Percentiles rank a stretch among this genome's conserved stretches.
Conservation (phyloP, 2,329 filamentous ascomycete genomes). For the Cryphonectria radicalis region DNA sequence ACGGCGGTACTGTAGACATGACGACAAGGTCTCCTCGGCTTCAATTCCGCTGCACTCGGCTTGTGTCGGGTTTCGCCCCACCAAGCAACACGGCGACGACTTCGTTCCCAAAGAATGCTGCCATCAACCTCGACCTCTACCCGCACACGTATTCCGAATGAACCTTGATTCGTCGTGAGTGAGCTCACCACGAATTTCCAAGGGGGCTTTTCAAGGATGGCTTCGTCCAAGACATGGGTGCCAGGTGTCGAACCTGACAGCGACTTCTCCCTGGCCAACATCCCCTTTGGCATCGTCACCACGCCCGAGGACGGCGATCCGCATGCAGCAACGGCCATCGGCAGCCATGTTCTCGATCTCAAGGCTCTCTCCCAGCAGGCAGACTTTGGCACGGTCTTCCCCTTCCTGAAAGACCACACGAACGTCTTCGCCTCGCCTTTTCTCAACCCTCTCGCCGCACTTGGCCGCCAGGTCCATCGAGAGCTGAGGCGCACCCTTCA, state of each 20-base stretch:
- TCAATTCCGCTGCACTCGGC: conserved; percentile 18
- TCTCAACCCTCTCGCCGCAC: conserved; percentile 66
- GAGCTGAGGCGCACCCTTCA: conserved; percentile 73
- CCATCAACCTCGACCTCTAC: not conserved
- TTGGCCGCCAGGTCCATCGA: conserved; percentile 70
- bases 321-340: conserved; percentile 69
- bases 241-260: conserved; percentile 47
- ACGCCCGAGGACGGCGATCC: conserved; percentile 47
- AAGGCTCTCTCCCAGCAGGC: conserved; percentile 61
- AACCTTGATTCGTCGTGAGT: not conserved
- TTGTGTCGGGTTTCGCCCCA: conserved; percentile 8
- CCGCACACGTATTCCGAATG: not conserved
- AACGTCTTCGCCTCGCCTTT: conserved; percentile 37
- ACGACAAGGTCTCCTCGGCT: conserved; percentile 21
- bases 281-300: conserved; percentile 77
- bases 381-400: conserved; percentile 54
- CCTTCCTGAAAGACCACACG: conserved; percentile 26
- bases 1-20: not conserved
- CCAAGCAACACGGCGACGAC: not conserved
- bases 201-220: not conserved
- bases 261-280: conserved; percentile 75
- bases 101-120: not conserved
- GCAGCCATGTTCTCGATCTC: conserved; percentile 69
- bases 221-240: conserved; percentile 35
- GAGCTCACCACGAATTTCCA: not conserved